Percentiles rank a stretch among this genome's conserved stretches.
Evolutionary conservation across 768 basidiomycete genomes (phyloP).

Genomic region (Lentinula sp.): DNA sequence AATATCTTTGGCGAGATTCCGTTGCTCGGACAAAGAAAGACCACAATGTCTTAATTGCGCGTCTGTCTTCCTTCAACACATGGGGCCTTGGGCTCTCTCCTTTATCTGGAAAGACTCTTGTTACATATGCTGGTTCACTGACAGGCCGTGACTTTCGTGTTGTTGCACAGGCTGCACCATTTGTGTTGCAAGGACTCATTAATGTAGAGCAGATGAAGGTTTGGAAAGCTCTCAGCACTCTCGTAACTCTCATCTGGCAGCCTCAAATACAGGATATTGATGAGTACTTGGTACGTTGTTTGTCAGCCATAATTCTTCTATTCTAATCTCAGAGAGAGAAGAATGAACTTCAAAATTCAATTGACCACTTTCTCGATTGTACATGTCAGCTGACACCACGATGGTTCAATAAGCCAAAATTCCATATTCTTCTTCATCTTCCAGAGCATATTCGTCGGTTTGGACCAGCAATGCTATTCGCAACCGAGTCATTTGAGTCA

Average conservation of each 20-base stretch:
- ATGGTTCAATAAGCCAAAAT: constrained; percentile 40
- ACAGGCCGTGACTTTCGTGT: constrained; percentile 27
- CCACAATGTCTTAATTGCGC: constrained; percentile 19
- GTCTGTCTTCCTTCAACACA: constrained; percentile 24
- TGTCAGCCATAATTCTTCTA: background rate
- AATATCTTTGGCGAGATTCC: constrained; percentile 41
- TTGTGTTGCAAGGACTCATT: constrained; percentile 31
- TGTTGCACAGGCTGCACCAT: constrained; percentile 28
- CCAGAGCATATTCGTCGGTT: constrained; percentile 28
- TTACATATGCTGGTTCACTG: constrained; percentile 30
- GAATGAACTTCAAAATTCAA: constrained; percentile 18
- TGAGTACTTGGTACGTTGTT: constrained; percentile 21
- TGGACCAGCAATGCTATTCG: constrained; percentile 36
- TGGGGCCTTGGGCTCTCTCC: constrained; percentile 24
- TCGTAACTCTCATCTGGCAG: constrained; percentile 33
- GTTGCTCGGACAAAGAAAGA: constrained; percentile 17
- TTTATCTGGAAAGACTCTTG: constrained; percentile 23
- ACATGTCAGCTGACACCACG: constrained; percentile 20
- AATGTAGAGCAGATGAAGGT: constrained; percentile 15
- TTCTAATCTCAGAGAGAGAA: constrained; percentile 1
- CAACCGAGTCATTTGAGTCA: constrained; percentile 36
- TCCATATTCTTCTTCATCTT: constrained; percentile 34
- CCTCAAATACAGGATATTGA: constrained; percentile 28
- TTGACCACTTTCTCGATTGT: constrained; percentile 27
- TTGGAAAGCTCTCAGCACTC: constrained; percentile 26